phyloP scores from a whole-genome alignment of 768 basidiomycete species.

The Russula ochroleuca region DNA sequence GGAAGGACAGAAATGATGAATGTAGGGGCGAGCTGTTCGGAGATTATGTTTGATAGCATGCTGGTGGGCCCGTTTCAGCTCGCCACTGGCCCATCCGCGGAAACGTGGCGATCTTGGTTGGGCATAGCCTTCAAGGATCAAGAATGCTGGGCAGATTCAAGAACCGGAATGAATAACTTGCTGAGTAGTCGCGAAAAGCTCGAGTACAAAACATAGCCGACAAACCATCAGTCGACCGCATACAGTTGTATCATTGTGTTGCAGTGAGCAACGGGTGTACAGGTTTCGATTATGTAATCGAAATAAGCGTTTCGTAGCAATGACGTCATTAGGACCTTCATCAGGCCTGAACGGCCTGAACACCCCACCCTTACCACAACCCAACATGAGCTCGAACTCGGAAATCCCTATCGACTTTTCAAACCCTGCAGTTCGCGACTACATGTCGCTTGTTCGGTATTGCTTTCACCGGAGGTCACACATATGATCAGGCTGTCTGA shows the following conservation, averaged over 20 bases:
- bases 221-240: not conserved
- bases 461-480: not conserved
- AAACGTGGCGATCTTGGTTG: conserved; percentile 8
- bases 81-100: not conserved
- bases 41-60: conserved; percentile 5
- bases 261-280: not conserved
- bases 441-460: conserved; percentile 58
- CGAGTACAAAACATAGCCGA: not conserved
- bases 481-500: conserved; percentile 1
- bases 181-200: conserved; percentile 1
- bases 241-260: not conserved
- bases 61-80: conserved; percentile 1
- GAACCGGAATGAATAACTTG: conserved; percentile 17
- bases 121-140: conserved; percentile 3
- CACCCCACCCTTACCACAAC: no score
- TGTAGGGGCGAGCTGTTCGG: conserved; percentile 14
- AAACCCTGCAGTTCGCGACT: conserved; percentile 60
- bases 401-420: conserved; percentile 53
- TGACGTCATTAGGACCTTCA: not conserved
- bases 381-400: conserved; percentile 51
- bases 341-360: no score
- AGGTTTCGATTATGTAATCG: not conserved
- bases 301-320: not conserved
- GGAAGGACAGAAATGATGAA: not conserved
- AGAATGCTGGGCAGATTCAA: not conserved